A percentile compares a stretch with the other conserved stretches of the same genome.
These are phyloP conservation scores for Cyberlindnera maclurae DNA, from an alignment of 805 yeast species.

Conservation along the genomic window DNA sequence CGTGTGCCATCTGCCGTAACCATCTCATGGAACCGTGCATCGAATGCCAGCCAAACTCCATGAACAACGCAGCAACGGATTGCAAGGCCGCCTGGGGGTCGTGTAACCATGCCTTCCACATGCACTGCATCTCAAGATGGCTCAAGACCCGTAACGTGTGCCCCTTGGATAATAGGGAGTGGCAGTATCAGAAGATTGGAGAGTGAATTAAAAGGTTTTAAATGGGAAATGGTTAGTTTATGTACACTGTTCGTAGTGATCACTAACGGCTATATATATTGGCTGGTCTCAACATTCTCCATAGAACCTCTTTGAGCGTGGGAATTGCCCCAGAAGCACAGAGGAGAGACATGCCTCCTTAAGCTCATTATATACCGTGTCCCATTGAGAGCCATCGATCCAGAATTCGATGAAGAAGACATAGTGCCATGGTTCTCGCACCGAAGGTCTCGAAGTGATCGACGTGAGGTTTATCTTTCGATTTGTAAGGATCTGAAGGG, in stretches of 20 bases:
- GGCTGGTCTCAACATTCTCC: constrained; percentile 4
- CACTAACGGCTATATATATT: too few species aligned
- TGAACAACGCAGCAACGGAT: constrained; percentile 53
- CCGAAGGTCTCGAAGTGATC: constrained; percentile 74
- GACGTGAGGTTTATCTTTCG: constrained; percentile 58
- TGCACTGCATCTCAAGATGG: constrained; percentile 96
- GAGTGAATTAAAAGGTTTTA: constrained; percentile 28
- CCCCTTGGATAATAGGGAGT: constrained; percentile 90
- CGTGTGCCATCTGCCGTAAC: constrained; percentile 96
- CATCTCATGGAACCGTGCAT: constrained; percentile 98
- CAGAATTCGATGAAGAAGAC: constrained; percentile 72
- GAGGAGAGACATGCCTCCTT: constrained; percentile 38
- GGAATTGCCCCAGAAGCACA: constrained; percentile 34
- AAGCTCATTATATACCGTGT: constrained; percentile 37
- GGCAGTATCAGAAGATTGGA: constrained; percentile 76
- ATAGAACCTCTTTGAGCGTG: constrained; percentile 11
- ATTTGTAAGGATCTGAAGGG: constrained; percentile 48
- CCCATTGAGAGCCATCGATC: constrained; percentile 31
- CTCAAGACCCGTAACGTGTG: constrained; percentile 91
- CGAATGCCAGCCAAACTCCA: constrained; percentile 85
- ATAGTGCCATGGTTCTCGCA: constrained; percentile 66
- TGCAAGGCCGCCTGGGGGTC: constrained; percentile 97
- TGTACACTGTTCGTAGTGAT: not conserved
- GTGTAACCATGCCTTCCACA: constrained; percentile 97
- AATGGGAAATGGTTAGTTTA: not conserved